phyloP scores from a whole-genome alignment of 305 asterid genomes.

The Rubia tinctorum region DNA sequence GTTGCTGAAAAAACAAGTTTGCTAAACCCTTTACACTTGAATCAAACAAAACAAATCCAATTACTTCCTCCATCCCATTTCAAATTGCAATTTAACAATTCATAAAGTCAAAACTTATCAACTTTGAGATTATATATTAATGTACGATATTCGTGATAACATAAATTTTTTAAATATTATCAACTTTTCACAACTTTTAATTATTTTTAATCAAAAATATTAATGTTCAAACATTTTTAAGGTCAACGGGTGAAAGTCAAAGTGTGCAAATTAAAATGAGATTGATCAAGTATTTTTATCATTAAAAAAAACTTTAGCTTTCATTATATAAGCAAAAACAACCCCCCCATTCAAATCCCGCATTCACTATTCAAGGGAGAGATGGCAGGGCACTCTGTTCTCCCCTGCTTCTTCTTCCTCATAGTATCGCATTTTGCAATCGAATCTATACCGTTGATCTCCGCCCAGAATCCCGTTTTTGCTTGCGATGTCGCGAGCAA shows the following conservation, averaged over 20 bases:
- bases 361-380: constrained; percentile 17
- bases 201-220: too few species aligned
- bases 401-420: constrained; percentile 28
- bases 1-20: constrained; percentile 51
- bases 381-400: constrained; percentile 21
- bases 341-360: neutral
- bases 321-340: constrained; percentile 17
- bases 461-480: constrained; percentile 43
- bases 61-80: too few species aligned
- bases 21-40: neutral
- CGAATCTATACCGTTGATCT: constrained; percentile 16
- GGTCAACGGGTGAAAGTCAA: too few species aligned
- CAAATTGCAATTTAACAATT: too few species aligned
- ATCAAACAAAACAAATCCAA: neutral
- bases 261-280: too few species aligned
- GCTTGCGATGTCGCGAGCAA: constrained; percentile 61
- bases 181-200: too few species aligned
- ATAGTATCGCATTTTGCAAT: constrained; percentile 2
- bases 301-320: neutral
- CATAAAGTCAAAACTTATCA: too few species aligned
- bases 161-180: too few species aligned
- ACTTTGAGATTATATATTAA: too few species aligned
- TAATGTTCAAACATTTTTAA: too few species aligned
- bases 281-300: too few species aligned
- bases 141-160: too few species aligned